Conservation (phyloP, 768 basidiomycete species). For the Mycena sanguinolenta region DNA sequence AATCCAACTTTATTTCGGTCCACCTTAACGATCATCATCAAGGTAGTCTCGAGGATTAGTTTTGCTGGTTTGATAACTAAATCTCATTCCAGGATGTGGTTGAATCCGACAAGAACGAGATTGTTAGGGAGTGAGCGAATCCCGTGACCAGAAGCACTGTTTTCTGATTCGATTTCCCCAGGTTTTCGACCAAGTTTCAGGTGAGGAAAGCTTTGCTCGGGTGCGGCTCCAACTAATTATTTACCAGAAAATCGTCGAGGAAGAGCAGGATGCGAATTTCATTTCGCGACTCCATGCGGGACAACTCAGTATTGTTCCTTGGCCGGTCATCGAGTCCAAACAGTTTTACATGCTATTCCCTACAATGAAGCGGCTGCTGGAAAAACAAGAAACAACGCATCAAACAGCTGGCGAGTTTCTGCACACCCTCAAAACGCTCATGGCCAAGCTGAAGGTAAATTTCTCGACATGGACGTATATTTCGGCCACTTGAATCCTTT, state of each 20-base stretch:
- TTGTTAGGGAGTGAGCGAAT: conserved; percentile 64
- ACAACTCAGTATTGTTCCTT: conserved; percentile 69
- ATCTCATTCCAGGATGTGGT: conserved; percentile 67
- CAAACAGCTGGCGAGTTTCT: conserved; percentile 66
- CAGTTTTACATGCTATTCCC: conserved; percentile 71
- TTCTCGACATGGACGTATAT: background rate
- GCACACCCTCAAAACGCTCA: conserved; percentile 69
- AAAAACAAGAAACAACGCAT: conserved; percentile 64
- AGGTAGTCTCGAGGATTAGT: conserved; percentile 48
- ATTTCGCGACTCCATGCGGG: conserved; percentile 72
- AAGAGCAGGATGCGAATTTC: conserved; percentile 73
- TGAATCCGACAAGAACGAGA: conserved; percentile 71
- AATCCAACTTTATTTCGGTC: conserved; percentile 74
- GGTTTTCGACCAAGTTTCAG: conserved; percentile 68
- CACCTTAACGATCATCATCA: conserved; percentile 72
- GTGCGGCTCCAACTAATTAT: background rate
- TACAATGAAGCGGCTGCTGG: conserved; percentile 59
- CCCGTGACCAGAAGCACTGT: background rate
- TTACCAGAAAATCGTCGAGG: conserved; percentile 67
- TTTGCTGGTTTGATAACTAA: background rate
- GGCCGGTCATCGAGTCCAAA: conserved; percentile 75
- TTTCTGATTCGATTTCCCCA: conserved; percentile 38
- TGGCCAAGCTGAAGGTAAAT: conserved; percentile 75
- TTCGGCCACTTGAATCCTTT: background rate
- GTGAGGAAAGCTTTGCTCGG: conserved; percentile 28